phyloP scores from a whole-genome alignment of 2,329 filamentous ascomycete genomes.

The Colletotrichum cordylinicola region DNA sequence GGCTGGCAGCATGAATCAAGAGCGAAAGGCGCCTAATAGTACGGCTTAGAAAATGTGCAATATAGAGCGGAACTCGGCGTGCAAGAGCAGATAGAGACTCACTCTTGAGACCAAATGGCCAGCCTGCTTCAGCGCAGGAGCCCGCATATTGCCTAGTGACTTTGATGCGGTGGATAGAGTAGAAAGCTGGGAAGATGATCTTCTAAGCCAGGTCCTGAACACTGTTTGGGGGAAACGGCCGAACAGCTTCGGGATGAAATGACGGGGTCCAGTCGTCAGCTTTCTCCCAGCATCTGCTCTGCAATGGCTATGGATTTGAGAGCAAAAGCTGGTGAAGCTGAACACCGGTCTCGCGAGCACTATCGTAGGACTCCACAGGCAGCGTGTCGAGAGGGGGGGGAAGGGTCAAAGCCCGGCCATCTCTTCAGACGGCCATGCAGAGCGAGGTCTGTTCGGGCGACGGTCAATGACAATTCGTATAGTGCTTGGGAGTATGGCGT shows the following conservation, averaged over 20 bases:
- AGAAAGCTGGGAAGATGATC: neutral
- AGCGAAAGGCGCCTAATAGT: neutral
- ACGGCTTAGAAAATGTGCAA: neutral
- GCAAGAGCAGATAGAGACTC: neutral
- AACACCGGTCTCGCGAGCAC: neutral
- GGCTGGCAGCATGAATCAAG: constrained; percentile 5
- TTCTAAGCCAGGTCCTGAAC: neutral
- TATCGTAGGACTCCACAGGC: neutral
- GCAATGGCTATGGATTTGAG: neutral
- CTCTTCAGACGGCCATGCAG: constrained; percentile 14
- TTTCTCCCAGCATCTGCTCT: neutral
- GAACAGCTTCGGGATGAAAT: neutral
- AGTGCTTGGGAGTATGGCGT: neutral
- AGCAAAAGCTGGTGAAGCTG: neutral
- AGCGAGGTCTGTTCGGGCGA: neutral
- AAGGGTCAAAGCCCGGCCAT: constrained; percentile 18
- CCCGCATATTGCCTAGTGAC: neutral
- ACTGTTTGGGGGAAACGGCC: neutral
- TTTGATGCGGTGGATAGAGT: neutral
- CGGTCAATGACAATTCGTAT: neutral
- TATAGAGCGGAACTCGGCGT: neutral
- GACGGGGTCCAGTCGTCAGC: neutral
- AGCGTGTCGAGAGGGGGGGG: neutral
- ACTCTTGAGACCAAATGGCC: constrained; percentile 12
- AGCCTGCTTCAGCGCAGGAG: constrained; percentile 11